phyloP scores from a whole-genome alignment of 441 rosid genomes.

The Populus hybrid region DNA sequence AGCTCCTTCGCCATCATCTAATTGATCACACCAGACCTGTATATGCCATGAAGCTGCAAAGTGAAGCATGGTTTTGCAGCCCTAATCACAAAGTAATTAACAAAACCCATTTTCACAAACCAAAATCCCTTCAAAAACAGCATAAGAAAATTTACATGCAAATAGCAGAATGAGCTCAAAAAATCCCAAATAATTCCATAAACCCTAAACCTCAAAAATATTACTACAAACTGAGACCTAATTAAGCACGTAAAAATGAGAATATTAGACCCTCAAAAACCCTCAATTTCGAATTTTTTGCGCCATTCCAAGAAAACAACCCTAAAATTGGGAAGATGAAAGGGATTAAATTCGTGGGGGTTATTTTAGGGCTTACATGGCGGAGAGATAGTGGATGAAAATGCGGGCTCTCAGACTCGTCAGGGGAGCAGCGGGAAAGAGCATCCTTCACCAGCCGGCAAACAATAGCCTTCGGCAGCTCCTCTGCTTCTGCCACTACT shows the following conservation, averaged over 20 bases:
- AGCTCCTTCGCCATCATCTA: too few species aligned
- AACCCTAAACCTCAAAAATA: too few species aligned
- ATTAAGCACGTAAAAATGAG: too few species aligned
- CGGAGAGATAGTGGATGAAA: conserved; percentile 93
- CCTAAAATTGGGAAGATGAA: background rate
- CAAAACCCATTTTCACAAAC: too few species aligned
- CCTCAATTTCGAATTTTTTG: background rate
- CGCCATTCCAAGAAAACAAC: background rate
- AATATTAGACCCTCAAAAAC: too few species aligned
- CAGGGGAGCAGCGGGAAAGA: conserved; percentile 68
- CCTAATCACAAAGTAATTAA: conserved; percentile 29
- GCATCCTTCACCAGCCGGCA: conserved; percentile 87
- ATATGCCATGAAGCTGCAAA: too few species aligned
- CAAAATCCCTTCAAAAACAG: too few species aligned
- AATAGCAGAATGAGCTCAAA: too few species aligned
- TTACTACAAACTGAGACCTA: too few species aligned
- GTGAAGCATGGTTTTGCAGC: conserved; percentile 23
- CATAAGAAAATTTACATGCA: too few species aligned
- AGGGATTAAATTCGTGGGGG: background rate
- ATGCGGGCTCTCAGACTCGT: conserved; percentile 78
- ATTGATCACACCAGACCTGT: too few species aligned
- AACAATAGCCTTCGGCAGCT: conserved; percentile 79
- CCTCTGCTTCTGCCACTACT: conserved; percentile 49
- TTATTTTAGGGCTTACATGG: conserved; percentile 48
- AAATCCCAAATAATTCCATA: too few species aligned